These are phyloP conservation scores for Pseudogymnoascus sp. DNA, from an alignment of 2,329 filamentous ascomycete genomes.

Conservation along the genomic window DNA sequence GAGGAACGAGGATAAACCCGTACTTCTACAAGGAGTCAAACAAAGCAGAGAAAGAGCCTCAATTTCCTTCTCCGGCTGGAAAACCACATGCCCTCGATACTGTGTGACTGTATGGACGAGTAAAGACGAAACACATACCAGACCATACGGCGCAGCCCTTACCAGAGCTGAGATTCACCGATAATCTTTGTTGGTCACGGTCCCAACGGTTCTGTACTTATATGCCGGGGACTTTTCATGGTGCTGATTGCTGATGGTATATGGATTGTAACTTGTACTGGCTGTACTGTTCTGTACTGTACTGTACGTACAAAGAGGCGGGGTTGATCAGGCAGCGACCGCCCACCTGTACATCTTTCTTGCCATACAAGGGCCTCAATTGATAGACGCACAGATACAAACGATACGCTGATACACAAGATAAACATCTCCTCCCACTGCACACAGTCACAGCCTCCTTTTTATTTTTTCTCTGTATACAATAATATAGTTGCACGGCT, in stretches of 20 bases:
- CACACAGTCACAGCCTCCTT: background rate
- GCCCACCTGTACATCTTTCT: background rate
- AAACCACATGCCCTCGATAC: background rate
- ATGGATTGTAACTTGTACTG: background rate
- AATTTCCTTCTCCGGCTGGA: background rate
- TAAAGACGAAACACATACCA: background rate
- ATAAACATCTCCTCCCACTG: background rate
- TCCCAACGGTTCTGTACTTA: background rate
- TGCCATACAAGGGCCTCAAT: background rate
- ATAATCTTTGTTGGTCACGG: background rate
- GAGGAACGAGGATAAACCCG: background rate
- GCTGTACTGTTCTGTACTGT: too few relatives aligned
- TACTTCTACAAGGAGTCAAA: background rate
- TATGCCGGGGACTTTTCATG: too few relatives aligned
- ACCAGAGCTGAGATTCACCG: background rate
- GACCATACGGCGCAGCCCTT: background rate
- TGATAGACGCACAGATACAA: background rate
- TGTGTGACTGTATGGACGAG: background rate
- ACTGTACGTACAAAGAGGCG: background rate
- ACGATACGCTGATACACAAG: background rate
- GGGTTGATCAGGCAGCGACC: conserved; percentile 2
- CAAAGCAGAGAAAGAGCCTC: background rate
- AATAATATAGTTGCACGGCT: background rate
- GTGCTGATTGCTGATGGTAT: too few relatives aligned
- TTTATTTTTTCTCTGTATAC: background rate